These are phyloP conservation scores for Pisolithus tinctorius DNA, from an alignment of 768 basidiomycete species.

Conservation along the genomic window DNA sequence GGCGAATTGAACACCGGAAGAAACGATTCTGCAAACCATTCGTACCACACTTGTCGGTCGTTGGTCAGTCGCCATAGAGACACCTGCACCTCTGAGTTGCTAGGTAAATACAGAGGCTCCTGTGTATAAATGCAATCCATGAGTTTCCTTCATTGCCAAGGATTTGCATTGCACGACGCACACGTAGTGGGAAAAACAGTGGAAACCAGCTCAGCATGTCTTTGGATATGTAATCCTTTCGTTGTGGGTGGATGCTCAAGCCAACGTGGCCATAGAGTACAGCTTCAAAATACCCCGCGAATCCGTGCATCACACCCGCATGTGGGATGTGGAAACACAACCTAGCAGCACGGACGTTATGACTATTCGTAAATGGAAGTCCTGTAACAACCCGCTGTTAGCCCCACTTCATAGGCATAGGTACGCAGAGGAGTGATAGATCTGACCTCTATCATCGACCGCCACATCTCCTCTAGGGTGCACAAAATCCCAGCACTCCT, in stretches of 20 bases:
- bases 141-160: background rate
- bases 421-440: background rate
- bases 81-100: constrained; percentile 86
- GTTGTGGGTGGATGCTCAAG: constrained; percentile 88
- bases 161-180: constrained; percentile 27
- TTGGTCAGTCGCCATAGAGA: constrained; percentile 93
- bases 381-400: constrained; percentile 39
- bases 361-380: constrained; percentile 88
- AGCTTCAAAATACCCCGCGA: constrained; percentile 97
- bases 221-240: constrained; percentile 79
- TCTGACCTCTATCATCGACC: constrained; percentile 61
- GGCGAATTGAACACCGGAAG: constrained; percentile 49
- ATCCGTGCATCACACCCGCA: constrained; percentile 87
- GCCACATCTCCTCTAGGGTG: constrained; percentile 83
- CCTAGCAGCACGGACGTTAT: constrained; percentile 85
- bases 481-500: constrained; percentile 97
- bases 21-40: constrained; percentile 96
- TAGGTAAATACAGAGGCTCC: constrained; percentile 92
- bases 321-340: constrained; percentile 90
- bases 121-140: constrained; percentile 23
- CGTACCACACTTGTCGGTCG: constrained; percentile 92
- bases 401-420: background rate
- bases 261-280: constrained; percentile 86
- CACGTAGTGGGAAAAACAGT: constrained; percentile 90
- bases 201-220: constrained; percentile 99